Base-by-base conservation (phyloP, 345 rosid genomes). In the Erucastrum elatum region DNA sequence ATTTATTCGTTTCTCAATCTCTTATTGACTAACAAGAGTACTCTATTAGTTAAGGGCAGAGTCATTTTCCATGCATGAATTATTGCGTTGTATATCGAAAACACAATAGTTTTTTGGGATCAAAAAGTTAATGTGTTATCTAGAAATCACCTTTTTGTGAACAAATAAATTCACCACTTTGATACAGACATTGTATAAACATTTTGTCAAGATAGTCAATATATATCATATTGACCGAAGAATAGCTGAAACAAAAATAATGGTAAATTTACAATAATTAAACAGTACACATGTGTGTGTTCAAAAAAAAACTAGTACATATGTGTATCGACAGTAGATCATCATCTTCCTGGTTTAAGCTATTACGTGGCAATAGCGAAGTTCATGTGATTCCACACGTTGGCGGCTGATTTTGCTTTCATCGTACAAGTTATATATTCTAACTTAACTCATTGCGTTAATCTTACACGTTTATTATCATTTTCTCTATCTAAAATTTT, bases 301-400 rank as follows among this genome's bases (percentile, higher is more conserved):
- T 21, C 21, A 21, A 21, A 21, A 21, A 21, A 21, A 21, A 21
- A 21, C 21, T 21, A 25, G 6, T 58, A 58, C 4, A 58, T 31
- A 26, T 8, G 63, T 58, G 63, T 58, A 4, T 58, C 31, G 4
- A 58, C 63, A 21, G 3, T 11, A 21, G 17, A 64, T 53, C 59
- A 58, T 53, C n/a, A 68, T 8, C 80, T 68, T 61, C 55, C 34
- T 61, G 35, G 37, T 44, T 31, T 44, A 68, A 76, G 74, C 15
- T 68, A 8, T 25, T 8, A 68, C 72, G 79, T 76, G 80, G 68
- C 74, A 61, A 46, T 30, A 46, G 63, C 37, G 15, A 68, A 60
- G 29, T 21, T 60, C 68, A 31, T 30, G 37, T 46, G 16, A 59
- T 25, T 33, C 12, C 49, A 75, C 68, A 76, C 74, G 74, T 68